Base-by-base conservation (phyloP, 2,329 filamentous ascomycete species). In the Exserohilum turcica region DNA sequence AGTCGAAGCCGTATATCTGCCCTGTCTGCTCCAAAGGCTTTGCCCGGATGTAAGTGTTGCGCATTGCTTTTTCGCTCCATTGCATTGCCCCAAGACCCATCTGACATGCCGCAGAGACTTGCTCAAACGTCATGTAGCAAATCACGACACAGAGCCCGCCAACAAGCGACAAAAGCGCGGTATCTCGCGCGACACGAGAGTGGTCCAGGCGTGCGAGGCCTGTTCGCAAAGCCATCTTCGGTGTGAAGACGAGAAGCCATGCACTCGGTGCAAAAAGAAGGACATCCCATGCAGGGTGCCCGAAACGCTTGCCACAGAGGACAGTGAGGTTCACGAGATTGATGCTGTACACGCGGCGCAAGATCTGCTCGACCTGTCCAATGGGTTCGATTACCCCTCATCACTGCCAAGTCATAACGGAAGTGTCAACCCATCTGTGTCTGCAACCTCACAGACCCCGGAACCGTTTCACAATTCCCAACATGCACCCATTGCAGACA, bases 191-290 rank as follows among this genome's bases (percentile, higher is more conserved):
- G 57, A 66, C 12, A 67, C 60, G 29, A 54, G 68, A 36, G 69
- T 70, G 15, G 60, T 70, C 6, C 79, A 82, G 63, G 81, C 81
- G 1, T 83, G 81, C 55, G 79, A 80, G 52, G 74, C 78, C 5
- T 83, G 81, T 56, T 80, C 81, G 18, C 73, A 76, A 18, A 77
- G 79, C 2, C 81, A 83, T 60, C 70, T 83, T 16, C 80, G 80
- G 61, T 83, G 81, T 56, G 80, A 82, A 54, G 80, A 83, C 56
- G 74, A 78, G 39, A 83, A 83, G 67, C 81, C 81, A 6, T 83
- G 81, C 61, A 78, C 74, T 56, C 73, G 81, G 39, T 83, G 81
- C 65, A 75, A 70, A 35, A 79, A 79, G 60, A 81, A 79, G 58
- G 75, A 76, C 58, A 76, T 82, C 16, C 59, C 67, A 5, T 83